These are phyloP conservation scores for Sugiyamaella smithiae DNA, from an alignment of 805 yeast genomes.

Conservation along the genomic window DNA sequence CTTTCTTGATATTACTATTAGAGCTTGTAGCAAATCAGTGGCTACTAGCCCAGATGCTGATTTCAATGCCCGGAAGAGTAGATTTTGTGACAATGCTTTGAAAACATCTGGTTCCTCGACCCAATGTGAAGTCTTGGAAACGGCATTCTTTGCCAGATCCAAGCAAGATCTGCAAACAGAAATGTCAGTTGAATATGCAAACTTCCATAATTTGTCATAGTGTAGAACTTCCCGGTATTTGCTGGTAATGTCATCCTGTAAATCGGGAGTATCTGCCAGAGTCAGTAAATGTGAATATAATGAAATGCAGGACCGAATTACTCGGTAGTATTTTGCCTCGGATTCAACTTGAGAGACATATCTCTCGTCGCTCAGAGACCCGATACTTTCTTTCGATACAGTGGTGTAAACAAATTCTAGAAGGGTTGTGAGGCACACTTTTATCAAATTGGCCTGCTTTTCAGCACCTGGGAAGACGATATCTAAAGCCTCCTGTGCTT, in stretches of 20 bases:
- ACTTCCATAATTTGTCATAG: slow-evolving; percentile 47
- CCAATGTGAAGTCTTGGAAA: slow-evolving; percentile 19
- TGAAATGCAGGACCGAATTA: slow-evolving; percentile 48
- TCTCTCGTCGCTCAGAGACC: slow-evolving; percentile 72
- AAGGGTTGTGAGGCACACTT: slow-evolving; percentile 53
- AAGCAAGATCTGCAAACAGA: slow-evolving; percentile 44
- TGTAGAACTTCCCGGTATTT: slow-evolving; percentile 37
- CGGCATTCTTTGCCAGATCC: slow-evolving; percentile 37
- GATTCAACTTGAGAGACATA: slow-evolving; percentile 65
- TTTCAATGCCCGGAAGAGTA: slow-evolving; percentile 25
- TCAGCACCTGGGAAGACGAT: slow-evolving; percentile 56
- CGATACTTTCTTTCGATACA: slow-evolving; percentile 54
- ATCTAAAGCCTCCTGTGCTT: slow-evolving; percentile 48
- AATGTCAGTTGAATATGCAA: slow-evolving; percentile 40
- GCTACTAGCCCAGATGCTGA: slow-evolving; percentile 19
- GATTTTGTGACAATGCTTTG: slow-evolving; percentile 14
- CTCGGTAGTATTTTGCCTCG: slow-evolving; percentile 57
- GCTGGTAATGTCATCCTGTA: slow-evolving; percentile 5
- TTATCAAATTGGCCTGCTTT: slow-evolving; percentile 57
- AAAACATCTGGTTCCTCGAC: slow-evolving; percentile 7
- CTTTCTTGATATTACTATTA: slow-evolving; percentile 44
- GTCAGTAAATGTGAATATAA: slow-evolving; percentile 41
- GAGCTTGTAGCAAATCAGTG: slow-evolving; percentile 31
- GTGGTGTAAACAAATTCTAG: slow-evolving; percentile 53
- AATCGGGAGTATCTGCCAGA: not conserved